Conservation (phyloP, 805 yeast genomes). For the Starmerella vitae region DNA sequence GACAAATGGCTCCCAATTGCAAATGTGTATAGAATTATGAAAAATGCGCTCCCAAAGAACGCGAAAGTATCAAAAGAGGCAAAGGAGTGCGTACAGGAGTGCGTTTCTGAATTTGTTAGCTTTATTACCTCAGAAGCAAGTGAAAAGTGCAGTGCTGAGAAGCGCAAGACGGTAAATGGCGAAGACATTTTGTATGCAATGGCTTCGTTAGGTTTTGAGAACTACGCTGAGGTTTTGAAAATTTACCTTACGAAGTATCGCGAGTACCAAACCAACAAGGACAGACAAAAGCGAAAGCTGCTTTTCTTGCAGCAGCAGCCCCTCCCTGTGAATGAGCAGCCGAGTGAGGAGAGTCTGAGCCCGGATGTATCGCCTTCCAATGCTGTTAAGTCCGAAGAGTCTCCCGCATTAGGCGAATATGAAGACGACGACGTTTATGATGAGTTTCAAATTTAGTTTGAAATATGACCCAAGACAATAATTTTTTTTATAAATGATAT, state of each 20-base stretch:
- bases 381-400: constrained; percentile 2
- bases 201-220: constrained; percentile 54
- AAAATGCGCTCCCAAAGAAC: constrained; percentile 52
- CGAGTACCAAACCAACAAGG: constrained; percentile 28
- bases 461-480: background rate
- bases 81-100: constrained; percentile 62
- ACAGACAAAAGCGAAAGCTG: constrained; percentile 18
- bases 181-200: constrained; percentile 54
- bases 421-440: constrained; percentile 10
- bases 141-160: constrained; percentile 49
- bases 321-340: background rate
- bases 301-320: background rate
- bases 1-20: constrained; percentile 52
- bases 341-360: background rate
- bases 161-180: constrained; percentile 57
- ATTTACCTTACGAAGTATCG: constrained; percentile 56
- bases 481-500: background rate
- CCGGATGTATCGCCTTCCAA: too few species aligned
- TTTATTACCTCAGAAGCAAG: constrained; percentile 54
- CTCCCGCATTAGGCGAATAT: constrained; percentile 9
- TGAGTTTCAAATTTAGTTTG: constrained; percentile 9
- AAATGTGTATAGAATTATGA: constrained; percentile 61
- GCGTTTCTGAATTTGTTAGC: constrained; percentile 54
- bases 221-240: constrained; percentile 54
- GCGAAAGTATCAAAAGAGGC: constrained; percentile 73